Evolutionary conservation across 768 basidiomycete genomes (phyloP).

Genomic region (Phaffia australis): DNA sequence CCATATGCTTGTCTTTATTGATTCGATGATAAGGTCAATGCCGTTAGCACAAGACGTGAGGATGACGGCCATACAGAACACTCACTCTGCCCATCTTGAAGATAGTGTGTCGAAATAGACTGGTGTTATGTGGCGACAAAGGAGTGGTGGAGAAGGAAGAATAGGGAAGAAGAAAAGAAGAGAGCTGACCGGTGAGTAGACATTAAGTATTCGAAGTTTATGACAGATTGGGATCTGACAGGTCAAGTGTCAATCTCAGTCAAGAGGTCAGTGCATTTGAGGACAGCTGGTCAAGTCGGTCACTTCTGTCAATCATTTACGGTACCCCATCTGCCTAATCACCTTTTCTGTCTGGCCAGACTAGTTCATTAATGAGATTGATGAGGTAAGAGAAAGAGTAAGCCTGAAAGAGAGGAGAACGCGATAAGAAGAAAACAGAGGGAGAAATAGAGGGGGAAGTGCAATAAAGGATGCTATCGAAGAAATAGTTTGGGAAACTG

Average conservation of each 20-base stretch:
- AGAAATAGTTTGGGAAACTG: no score
- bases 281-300: no score
- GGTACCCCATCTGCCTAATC: no score
- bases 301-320: no score
- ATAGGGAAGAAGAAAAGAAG: not conserved
- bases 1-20: constrained; percentile 1
- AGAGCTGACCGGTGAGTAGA: no score
- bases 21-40: not conserved
- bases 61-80: no score
- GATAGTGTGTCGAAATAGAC: not conserved
- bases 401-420: not conserved
- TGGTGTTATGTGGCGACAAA: not conserved
- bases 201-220: no score
- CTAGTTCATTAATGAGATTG: not conserved
- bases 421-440: not conserved
- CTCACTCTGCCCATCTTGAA: not conserved
- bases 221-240: no score
- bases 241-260: no score
- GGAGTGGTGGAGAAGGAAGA: not conserved
- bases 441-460: not conserved
- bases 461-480: not conserved
- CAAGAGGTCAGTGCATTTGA: no score
- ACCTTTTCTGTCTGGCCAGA: no score
- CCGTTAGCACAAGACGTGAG: not conserved
- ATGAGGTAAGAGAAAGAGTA: not conserved